Percentiles rank a stretch among this genome's conserved stretches.
Conservation (phyloP, 2,329 filamentous ascomycete species). For the Aspergillus terreus region DNA sequence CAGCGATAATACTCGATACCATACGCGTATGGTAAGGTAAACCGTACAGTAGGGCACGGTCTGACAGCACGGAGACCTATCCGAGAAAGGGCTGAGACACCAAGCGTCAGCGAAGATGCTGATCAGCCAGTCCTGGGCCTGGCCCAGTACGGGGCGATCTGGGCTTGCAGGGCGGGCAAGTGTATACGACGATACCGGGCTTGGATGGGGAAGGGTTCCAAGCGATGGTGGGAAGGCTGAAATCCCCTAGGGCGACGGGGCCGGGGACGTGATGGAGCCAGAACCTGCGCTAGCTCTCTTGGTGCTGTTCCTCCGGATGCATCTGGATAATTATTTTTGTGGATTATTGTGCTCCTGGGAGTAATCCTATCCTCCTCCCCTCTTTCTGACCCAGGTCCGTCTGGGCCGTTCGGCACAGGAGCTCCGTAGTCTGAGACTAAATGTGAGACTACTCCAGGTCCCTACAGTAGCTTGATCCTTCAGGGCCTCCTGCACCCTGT, state of each 20-base stretch:
- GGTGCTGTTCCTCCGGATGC: too few relatives aligned
- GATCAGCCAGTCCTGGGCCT: slow-evolving; percentile 1
- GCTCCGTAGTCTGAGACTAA: background rate
- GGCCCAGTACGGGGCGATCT: background rate
- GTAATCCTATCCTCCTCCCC: too few relatives aligned
- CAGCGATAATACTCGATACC: too few relatives aligned
- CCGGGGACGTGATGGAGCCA: too few relatives aligned
- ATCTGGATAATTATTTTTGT: too few relatives aligned
- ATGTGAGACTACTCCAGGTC: slow-evolving; percentile 1
- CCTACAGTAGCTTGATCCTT: slow-evolving; percentile 8
- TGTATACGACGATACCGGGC: background rate
- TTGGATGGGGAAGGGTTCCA: background rate
- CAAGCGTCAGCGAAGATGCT: slow-evolving; percentile 7
- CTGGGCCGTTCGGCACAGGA: background rate
- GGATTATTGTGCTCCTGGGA: too few relatives aligned
- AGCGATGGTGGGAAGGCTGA: background rate
- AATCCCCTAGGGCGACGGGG: background rate
- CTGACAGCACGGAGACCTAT: background rate
- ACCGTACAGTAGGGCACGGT: background rate
- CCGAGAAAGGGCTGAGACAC: slow-evolving; percentile 6
- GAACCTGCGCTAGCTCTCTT: too few relatives aligned
- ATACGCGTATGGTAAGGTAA: background rate
- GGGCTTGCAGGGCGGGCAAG: background rate
- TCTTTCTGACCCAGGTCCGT: background rate
- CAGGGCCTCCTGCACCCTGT: background rate